Evolutionary conservation across 2,329 filamentous ascomycete genomes (phyloP).

Genomic region (Magnaporthiopsis incrustans): DNA sequence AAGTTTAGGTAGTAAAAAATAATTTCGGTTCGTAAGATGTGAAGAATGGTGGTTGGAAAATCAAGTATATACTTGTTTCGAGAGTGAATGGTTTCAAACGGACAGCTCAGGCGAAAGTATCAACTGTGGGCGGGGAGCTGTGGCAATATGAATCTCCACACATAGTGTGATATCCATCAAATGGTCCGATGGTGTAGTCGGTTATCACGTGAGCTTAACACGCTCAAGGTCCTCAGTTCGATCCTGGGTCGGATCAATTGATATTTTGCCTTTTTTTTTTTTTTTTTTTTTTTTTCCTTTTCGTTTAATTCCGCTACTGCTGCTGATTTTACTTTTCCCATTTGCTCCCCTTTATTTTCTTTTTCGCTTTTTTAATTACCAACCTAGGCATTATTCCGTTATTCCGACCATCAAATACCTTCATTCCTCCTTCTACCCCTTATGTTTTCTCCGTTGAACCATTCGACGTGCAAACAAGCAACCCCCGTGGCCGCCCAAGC

Average conservation of each 20-base stretch:
- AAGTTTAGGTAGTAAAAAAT: too few species aligned
- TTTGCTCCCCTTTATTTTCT: too few species aligned
- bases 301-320: neutral
- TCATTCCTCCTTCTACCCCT: too few species aligned
- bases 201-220: conserved; percentile 4
- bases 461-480: neutral
- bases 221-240: conserved; percentile 4
- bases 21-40: too few species aligned
- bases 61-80: too few species aligned
- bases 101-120: neutral
- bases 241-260: conserved; percentile 3
- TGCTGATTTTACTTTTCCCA: neutral
- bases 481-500: neutral
- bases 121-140: neutral
- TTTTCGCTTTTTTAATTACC: too few species aligned
- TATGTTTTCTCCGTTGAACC: neutral
- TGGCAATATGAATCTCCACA: neutral
- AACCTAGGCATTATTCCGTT: too few species aligned
- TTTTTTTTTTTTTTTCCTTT: neutral
- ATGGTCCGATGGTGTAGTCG: conserved; percentile 4
- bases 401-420: too few species aligned
- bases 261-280: neutral
- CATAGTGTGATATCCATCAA: neutral
- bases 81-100: too few species aligned
- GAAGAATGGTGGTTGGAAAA: too few species aligned